Base-by-base conservation (phyloP, 495 filamentous ascomycete species). In the Aspergillus affinis region DNA sequence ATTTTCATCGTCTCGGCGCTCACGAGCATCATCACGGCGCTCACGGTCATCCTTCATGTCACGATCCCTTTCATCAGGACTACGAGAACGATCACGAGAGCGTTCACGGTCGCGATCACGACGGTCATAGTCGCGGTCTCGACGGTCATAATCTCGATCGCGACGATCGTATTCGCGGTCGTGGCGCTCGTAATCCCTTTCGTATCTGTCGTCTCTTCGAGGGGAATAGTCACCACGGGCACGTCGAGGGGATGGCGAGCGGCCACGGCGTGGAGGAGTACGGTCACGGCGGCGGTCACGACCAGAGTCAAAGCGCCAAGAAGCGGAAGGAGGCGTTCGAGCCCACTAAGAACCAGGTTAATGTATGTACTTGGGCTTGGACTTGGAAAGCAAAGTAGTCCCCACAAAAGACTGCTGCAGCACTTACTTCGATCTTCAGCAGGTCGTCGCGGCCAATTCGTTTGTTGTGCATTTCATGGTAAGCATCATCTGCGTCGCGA, bases 401-500 rank as follows among this genome's bases (percentile, higher is more conserved):
- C n/a, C 12, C 23, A 13, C 29, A 32, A 12, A 29, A 17, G 2
- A 49, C 0, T 12, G 21, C 29, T n/a, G 23, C 52, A 15, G 15
- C 54, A 49, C 83, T 67, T 79, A 96, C 94, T 84, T 99, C 94
- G 65, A 99, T 98, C 78, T 99, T 99, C 80, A 99, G 72, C 50
- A 96, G 74, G 65, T 99, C 94, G 73, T 99, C 94, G 55, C 93
- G 89, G 48, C 92, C 93, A 66, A 99, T 92, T 55, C 94, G 91
- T 85, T 96, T 96, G 80, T 97, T 97, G 75, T 99, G 94, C 95
- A 99, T 98, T 76, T 99, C 94, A 75, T 98, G 92, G 72, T 99
- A 99, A 32, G 94, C 94, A 83, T 99, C 94, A 78, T 99, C 94
- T 49, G 94, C 92, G 83, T 99, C 94, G 67, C 94, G 95, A 66